Percentiles rank a stretch among this genome's conserved stretches.
Conservation (phyloP, 1,284 basidiomycete genomes). For the Taiwanofungus camphoratus region DNA sequence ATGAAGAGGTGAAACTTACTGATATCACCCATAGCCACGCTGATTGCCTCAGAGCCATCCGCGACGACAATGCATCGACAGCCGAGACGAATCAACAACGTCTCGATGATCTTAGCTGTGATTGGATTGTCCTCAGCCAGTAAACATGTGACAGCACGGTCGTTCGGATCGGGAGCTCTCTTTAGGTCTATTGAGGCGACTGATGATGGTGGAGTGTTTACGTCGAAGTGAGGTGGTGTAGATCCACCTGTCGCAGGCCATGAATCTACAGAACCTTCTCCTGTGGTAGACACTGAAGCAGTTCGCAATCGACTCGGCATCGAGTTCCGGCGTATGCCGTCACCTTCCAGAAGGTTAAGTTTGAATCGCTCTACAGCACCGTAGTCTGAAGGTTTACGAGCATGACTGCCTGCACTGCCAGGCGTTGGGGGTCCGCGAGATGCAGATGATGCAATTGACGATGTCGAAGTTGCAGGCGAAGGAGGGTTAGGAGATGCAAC, state of each 20-base stretch:
- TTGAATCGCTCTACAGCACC: constrained; percentile 85
- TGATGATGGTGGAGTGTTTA: constrained; percentile 66
- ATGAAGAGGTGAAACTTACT: constrained; percentile 45
- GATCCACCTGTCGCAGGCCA: constrained; percentile 60
- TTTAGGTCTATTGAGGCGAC: constrained; percentile 73
- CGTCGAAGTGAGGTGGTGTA: constrained; percentile 45
- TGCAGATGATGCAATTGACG: constrained; percentile 88
- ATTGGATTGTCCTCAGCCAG: constrained; percentile 98
- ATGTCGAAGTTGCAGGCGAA: constrained; percentile 89
- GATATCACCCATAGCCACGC: constrained; percentile 94
- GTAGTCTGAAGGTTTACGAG: constrained; percentile 80
- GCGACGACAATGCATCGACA: constrained; percentile 92
- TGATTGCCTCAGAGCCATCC: constrained; percentile 95
- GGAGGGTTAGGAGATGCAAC: constrained; percentile 62
- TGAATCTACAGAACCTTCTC: constrained; percentile 70
- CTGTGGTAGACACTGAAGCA: constrained; percentile 76
- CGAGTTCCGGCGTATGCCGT: constrained; percentile 70
- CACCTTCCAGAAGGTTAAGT: constrained; percentile 67
- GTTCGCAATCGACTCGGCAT: constrained; percentile 86
- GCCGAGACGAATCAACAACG: constrained; percentile 84
- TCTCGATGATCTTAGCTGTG: constrained; percentile 94
- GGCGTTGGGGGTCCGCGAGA: constrained; percentile 77
- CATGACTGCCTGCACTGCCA: constrained; percentile 54
- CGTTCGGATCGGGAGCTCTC: constrained; percentile 63
- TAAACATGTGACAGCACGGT: constrained; percentile 84